phyloP scores from a whole-genome alignment of 1,139 yeast species.

The Ashbya aceris region DNA sequence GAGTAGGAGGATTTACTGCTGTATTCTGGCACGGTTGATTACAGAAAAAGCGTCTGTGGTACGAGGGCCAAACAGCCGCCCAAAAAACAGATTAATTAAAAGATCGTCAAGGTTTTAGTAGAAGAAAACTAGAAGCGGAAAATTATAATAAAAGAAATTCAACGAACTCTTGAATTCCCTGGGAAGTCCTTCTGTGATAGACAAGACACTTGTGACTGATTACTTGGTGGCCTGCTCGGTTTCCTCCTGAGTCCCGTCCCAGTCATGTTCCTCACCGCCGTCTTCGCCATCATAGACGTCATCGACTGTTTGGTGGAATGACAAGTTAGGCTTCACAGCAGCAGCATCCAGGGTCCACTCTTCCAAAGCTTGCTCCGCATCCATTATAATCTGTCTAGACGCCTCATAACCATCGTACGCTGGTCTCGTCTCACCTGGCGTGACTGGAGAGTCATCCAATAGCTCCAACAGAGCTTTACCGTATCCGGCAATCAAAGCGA shows the following conservation, averaged over 20 bases:
- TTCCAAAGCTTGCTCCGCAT: constrained; percentile 75
- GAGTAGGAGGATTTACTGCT: no score
- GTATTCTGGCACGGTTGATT: no score
- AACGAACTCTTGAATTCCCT: constrained; percentile 2
- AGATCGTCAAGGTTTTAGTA: no score
- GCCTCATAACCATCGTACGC: constrained; percentile 85
- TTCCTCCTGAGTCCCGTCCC: constrained; percentile 9
- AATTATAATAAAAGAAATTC: constrained; percentile 1
- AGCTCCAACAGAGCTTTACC: constrained; percentile 79
- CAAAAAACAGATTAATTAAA: no score
- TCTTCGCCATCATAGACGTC: constrained; percentile 55
- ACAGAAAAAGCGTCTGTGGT: no score
- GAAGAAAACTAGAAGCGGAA: neutral
- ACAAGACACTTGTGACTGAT: constrained; percentile 12
- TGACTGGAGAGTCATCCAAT: constrained; percentile 75
- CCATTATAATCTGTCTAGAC: constrained; percentile 76
- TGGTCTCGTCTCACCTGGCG: constrained; percentile 88
- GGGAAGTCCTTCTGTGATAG: no score
- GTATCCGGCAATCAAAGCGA: constrained; percentile 79
- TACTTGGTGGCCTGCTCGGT: constrained; percentile 29
- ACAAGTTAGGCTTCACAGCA: constrained; percentile 69
- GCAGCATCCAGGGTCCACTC: constrained; percentile 79
- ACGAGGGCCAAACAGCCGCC: no score
- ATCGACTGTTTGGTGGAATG: constrained; percentile 63
- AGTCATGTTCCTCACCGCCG: constrained; percentile 15